Evolutionary conservation across 345 rosid genomes (phyloP).

Genomic region (Sonneratia caseolaris): DNA sequence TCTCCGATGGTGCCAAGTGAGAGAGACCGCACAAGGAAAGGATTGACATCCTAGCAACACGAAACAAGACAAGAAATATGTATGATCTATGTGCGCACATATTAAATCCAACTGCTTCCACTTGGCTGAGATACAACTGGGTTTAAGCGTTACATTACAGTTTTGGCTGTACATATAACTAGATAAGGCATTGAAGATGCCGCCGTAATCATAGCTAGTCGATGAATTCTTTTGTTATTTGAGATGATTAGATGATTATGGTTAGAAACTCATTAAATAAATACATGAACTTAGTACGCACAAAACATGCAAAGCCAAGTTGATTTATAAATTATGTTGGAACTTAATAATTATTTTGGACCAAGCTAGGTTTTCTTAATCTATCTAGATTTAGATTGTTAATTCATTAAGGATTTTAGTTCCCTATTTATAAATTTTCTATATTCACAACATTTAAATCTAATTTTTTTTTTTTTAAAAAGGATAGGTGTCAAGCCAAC

Average conservation of each 20-base stretch:
- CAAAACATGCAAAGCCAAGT: neutral
- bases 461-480: too few relatives aligned
- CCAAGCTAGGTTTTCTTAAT: neutral
- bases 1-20: neutral
- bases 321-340: neutral
- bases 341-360: neutral
- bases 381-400: too few relatives aligned
- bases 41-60: neutral
- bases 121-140: neutral
- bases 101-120: neutral
- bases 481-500: too few relatives aligned
- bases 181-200: neutral
- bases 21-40: neutral
- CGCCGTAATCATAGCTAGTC: conserved; percentile 3
- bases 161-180: neutral
- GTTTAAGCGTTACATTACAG: neutral
- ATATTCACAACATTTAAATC: too few relatives aligned
- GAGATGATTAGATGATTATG: neutral
- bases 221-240: neutral
- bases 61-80: neutral
- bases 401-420: too few relatives aligned
- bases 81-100: neutral
- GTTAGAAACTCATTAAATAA: neutral
- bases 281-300: neutral
- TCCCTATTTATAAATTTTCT: too few relatives aligned